These are phyloP conservation scores for Prunus campanulata DNA, from an alignment of 306 rosid genomes.

Conservation along the genomic window DNA sequence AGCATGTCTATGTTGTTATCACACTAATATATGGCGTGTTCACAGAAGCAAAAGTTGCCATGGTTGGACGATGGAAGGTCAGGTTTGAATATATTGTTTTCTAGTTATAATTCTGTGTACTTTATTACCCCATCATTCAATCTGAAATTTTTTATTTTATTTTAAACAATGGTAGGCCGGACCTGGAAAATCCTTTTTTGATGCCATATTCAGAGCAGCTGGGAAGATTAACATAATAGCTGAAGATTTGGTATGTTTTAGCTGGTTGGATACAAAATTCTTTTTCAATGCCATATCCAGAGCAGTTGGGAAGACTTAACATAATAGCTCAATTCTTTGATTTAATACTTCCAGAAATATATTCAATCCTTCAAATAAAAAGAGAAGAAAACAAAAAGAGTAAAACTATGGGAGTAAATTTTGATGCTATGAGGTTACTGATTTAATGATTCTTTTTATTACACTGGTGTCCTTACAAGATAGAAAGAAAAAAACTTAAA, in stretches of 20 bases:
- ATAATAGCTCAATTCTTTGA: not conserved
- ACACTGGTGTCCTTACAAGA: too few species aligned
- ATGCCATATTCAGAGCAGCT: conserved; percentile 65
- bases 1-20: not conserved
- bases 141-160: conserved; percentile 11
- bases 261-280: not conserved
- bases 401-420: too few species aligned
- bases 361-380: not conserved
- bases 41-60: conserved; percentile 88
- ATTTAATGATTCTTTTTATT: too few species aligned
- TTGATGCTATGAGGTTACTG: not conserved
- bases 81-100: conserved; percentile 27
- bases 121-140: conserved; percentile 24
- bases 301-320: not conserved
- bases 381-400: too few species aligned
- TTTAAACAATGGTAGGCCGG: conserved; percentile 69
- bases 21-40: conserved; percentile 33
- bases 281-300: not conserved
- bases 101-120: conserved; percentile 15
- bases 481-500: too few species aligned
- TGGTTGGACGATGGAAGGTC: conserved; percentile 94
- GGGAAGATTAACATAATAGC: conserved; percentile 81
- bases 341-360: not conserved
- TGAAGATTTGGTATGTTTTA: conserved; percentile 83
- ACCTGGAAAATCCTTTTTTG: conserved; percentile 80